These are phyloP conservation scores for Dendrobium officinale DNA, from an alignment of 106 monocot genomes.

Conservation along the genomic window DNA sequence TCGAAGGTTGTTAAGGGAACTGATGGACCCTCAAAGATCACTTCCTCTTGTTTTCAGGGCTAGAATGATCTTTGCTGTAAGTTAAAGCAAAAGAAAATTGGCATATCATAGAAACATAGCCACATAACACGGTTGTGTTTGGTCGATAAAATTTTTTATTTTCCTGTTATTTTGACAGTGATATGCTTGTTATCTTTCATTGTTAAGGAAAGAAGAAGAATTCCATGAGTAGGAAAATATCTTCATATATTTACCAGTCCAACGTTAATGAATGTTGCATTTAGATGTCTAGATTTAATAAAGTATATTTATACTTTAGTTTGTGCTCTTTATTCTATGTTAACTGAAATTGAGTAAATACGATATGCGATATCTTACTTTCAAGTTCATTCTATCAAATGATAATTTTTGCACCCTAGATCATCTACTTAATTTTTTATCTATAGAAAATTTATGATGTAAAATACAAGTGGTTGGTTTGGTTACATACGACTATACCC, in stretches of 20 bases:
- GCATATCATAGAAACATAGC: neutral
- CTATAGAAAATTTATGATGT: no score
- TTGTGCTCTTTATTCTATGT: no score
- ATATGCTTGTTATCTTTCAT: neutral
- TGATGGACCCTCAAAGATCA: slow-evolving; percentile 90
- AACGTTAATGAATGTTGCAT: no score
- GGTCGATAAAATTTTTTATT: neutral
- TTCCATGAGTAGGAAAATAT: no score
- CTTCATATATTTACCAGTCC: no score
- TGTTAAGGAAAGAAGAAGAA: neutral
- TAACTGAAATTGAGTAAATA: neutral
- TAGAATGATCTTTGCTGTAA: slow-evolving; percentile 70
- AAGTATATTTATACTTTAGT: no score
- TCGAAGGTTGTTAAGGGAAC: slow-evolving; percentile 63
- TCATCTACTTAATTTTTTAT: no score
- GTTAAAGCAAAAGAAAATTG: slow-evolving; percentile 11
- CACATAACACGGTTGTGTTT: neutral
- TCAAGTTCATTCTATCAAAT: neutral
- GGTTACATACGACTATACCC: no score
- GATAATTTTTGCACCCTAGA: neutral
- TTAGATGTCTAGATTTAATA: no score
- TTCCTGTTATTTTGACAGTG: neutral
- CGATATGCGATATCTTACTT: neutral
- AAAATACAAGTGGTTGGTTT: no score
- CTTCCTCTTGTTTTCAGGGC: slow-evolving; percentile 83